These are phyloP conservation scores for Suhomyces atakaporum DNA, from an alignment of 1,139 yeast genomes.

Conservation along the genomic window DNA sequence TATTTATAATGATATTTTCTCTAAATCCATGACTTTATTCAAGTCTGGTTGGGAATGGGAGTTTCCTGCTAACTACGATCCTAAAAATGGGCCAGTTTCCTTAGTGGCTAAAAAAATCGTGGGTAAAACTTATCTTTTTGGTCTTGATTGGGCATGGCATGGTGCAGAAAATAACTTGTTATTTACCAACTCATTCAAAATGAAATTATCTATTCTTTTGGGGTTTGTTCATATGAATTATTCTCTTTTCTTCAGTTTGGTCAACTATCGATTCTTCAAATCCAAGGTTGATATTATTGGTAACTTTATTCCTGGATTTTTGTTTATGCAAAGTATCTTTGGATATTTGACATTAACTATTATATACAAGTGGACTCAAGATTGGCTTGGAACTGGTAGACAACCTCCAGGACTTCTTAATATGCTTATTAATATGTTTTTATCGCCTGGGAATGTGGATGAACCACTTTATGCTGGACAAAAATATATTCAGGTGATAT, in stretches of 20 bases:
- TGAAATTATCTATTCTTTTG: conserved; percentile 93
- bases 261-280: conserved; percentile 71
- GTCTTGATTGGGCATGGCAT: conserved; percentile 96
- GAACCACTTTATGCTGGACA: conserved; percentile 86
- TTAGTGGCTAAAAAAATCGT: conserved; percentile 58
- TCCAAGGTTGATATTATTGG: conserved; percentile 86
- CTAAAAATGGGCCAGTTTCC: conserved; percentile 49
- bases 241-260: conserved; percentile 81
- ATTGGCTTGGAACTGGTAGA: conserved; percentile 75
- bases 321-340: conserved; percentile 94
- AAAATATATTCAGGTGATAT: conserved; percentile 69
- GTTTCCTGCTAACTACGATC: conserved; percentile 63
- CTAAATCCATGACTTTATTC: conserved; percentile 85
- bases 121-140: conserved; percentile 73
- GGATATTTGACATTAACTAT: conserved; percentile 86
- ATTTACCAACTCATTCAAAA: conserved; percentile 91
- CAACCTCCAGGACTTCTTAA: conserved; percentile 93
- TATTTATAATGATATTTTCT: conserved; percentile 89
- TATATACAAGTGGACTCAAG: conserved; percentile 91
- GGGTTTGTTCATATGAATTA: conserved; percentile 95
- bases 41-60: conserved; percentile 87
- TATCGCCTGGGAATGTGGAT: conserved; percentile 87
- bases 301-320: conserved; percentile 88
- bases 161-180: conserved; percentile 90
- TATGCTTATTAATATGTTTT: conserved; percentile 94